Evolutionary conservation across 352 stramenopile species (phyloP).

Genomic region (Phytopythium oedochilum): DNA sequence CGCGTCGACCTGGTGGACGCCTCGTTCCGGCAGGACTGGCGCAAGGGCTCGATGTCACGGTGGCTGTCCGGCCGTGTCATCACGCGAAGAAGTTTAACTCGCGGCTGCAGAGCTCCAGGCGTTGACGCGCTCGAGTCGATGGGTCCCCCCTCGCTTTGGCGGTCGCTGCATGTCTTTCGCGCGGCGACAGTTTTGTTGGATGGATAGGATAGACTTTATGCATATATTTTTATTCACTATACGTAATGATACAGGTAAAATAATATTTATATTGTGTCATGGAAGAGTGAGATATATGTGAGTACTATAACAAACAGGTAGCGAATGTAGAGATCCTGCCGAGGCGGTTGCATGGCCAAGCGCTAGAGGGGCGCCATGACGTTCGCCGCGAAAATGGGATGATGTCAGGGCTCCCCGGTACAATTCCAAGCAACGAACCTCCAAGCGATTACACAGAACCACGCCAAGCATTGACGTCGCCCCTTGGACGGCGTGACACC

Average conservation of each 20-base stretch:
- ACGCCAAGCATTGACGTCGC: too few relatives aligned
- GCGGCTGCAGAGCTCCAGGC: background rate
- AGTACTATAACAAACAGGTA: background rate
- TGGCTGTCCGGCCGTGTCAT: constrained; percentile 2
- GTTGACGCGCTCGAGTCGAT: background rate
- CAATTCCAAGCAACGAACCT: background rate
- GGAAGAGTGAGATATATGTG: background rate
- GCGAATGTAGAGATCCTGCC: background rate
- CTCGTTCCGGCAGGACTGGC: background rate
- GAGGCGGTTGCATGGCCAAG: constrained; percentile 17
- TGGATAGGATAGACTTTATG: background rate
- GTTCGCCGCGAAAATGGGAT: constrained; percentile 14
- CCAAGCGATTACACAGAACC: background rate
- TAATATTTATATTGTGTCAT: background rate
- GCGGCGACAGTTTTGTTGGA: too few relatives aligned
- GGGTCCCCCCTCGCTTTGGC: background rate
- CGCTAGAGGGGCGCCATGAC: constrained; percentile 3
- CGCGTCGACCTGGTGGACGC: background rate
- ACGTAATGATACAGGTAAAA: background rate
- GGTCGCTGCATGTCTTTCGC: background rate
- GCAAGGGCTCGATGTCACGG: constrained; percentile 7
- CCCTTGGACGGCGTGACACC: background rate
- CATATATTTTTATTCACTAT: background rate
- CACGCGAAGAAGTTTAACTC: constrained; percentile 1
- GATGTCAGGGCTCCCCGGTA: constrained; percentile 15